phyloP scores from a whole-genome alignment of 179 eudicot genomes.

The Camellia oleifera region DNA sequence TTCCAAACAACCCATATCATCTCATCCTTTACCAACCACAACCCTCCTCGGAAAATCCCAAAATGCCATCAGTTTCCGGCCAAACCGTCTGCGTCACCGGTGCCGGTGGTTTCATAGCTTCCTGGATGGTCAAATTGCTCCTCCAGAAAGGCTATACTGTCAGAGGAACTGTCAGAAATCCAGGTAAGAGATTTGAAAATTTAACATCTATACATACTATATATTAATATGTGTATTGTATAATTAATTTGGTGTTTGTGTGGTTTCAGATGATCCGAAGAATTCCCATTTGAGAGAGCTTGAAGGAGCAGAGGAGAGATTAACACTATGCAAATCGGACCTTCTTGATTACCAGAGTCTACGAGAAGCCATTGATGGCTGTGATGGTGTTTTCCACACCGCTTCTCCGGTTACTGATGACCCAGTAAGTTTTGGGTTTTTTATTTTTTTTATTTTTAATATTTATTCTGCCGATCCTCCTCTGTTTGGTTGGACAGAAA shows the following conservation, averaged over 20 bases:
- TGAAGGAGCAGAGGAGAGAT: slow-evolving; percentile 83
- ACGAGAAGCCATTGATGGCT: slow-evolving; percentile 66
- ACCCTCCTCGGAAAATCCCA: not conserved
- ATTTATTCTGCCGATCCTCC: not conserved
- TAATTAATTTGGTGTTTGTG: not conserved
- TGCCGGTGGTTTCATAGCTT: slow-evolving; percentile 91
- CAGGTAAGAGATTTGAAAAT: slow-evolving; percentile 34
- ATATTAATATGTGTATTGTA: not conserved
- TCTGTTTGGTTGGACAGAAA: not conserved
- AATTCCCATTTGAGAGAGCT: slow-evolving; percentile 74
- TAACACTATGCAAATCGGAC: slow-evolving; percentile 71
- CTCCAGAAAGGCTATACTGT: slow-evolving; percentile 73
- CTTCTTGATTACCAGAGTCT: slow-evolving; percentile 71
- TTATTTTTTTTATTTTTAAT: too few species aligned
- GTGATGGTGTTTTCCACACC: slow-evolving; percentile 90
- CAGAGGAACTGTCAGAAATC: slow-evolving; percentile 85
- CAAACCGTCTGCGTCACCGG: slow-evolving; percentile 83
- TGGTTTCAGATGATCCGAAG: slow-evolving; percentile 70
- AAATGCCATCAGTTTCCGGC: slow-evolving; percentile 40
- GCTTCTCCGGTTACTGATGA: slow-evolving; percentile 92
- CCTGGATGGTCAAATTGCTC: slow-evolving; percentile 85
- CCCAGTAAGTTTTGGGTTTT: slow-evolving; percentile 43
- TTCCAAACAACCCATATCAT: not conserved
- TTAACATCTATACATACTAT: not conserved
- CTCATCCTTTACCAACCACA: not conserved